Conservation (phyloP, 805 yeast genomes). For the Zygoascus bituminiphila region DNA sequence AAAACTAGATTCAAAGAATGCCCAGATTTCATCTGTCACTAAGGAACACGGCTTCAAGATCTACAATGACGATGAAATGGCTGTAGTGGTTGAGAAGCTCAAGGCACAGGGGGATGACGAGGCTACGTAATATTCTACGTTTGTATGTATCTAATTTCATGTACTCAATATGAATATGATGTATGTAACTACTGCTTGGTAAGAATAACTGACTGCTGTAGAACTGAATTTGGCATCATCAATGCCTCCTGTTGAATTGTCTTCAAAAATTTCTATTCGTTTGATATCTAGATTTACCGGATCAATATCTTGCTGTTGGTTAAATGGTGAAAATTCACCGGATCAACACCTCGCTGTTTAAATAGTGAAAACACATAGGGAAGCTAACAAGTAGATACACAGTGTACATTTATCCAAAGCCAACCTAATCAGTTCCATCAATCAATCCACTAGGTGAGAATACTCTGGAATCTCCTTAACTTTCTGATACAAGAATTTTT, state of each 20-base stretch:
- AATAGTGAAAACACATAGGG: too few species aligned
- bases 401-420: conserved; percentile 5
- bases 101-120: conserved; percentile 37
- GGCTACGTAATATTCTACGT: not conserved
- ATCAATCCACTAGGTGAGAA: conserved; percentile 69
- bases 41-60: conserved; percentile 76
- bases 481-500: conserved; percentile 75
- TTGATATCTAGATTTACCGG: too few species aligned
- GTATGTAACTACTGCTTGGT: too few species aligned
- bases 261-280: too few species aligned
- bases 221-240: too few species aligned
- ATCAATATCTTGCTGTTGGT: too few species aligned
- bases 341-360: too few species aligned
- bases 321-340: too few species aligned
- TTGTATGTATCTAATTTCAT: not conserved
- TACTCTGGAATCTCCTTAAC: conserved; percentile 89
- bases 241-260: too few species aligned
- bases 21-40: conserved; percentile 91
- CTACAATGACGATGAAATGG: conserved; percentile 75
- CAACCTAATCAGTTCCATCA: too few species aligned
- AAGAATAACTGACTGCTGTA: too few species aligned
- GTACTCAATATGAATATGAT: not conserved
- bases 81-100: conserved; percentile 66
- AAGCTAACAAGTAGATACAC: not conserved
- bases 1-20: conserved; percentile 87